A percentile compares a stretch with the other conserved stretches of the same genome.
phyloP scores from a whole-genome alignment of 2,329 filamentous ascomycete genomes.

The Diaporthe velutina region DNA sequence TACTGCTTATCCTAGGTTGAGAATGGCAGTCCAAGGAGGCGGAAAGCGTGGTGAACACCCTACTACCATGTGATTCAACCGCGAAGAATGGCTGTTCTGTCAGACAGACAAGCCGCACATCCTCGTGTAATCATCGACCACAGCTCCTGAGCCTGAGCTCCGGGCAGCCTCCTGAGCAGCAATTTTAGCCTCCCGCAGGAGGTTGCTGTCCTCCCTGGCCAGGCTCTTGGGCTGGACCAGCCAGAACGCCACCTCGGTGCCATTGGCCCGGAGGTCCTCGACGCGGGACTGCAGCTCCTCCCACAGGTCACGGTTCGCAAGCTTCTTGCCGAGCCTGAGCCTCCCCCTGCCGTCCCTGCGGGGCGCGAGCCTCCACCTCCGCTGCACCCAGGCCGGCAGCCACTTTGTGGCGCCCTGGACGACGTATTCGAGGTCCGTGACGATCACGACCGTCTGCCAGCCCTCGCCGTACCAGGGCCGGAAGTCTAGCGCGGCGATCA shows the following conservation, averaged over 20 bases:
- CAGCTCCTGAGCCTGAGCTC: not conserved
- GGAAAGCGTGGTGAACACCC: not conserved
- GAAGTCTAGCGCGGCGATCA: conserved; percentile 58
- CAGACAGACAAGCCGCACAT: conserved; percentile 25
- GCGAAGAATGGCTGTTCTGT: not conserved
- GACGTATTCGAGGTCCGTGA: conserved; percentile 62
- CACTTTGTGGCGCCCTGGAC: conserved; percentile 55
- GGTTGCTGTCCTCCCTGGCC: conserved; percentile 10
- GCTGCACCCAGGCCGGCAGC: conserved; percentile 54
- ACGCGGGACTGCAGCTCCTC: conserved; percentile 50
- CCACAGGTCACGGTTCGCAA: conserved; percentile 58
- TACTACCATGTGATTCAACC: not conserved
- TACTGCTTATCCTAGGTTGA: not conserved
- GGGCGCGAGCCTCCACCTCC: conserved; percentile 52
- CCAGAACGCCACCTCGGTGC: conserved; percentile 33
- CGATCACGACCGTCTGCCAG: conserved; percentile 57
- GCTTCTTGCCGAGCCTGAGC: conserved; percentile 37
- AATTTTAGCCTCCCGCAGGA: conserved; percentile 13
- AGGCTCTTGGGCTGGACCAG: conserved; percentile 19
- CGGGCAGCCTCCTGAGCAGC: conserved; percentile 23
- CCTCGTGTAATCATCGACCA: conserved; percentile 21
- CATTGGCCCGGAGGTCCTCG: conserved; percentile 6
- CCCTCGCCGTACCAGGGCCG: conserved; percentile 55
- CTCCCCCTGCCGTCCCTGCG: conserved; percentile 42
- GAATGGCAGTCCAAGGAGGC: not conserved